Evolutionary conservation across 257 asterid genomes (phyloP).

Genomic region (Paraleonurus japonicus): DNA sequence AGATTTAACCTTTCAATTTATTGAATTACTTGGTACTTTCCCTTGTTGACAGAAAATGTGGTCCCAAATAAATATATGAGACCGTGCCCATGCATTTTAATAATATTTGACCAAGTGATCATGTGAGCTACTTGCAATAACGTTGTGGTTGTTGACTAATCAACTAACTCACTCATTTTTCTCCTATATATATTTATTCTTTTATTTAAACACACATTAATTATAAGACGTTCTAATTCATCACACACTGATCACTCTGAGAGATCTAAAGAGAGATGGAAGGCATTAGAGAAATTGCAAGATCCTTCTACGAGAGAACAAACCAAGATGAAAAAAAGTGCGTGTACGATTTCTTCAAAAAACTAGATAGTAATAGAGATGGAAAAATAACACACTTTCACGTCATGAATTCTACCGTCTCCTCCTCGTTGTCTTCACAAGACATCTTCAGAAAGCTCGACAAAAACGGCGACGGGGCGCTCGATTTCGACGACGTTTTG

Average conservation of each 20-base stretch:
- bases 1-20: no score
- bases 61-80: no score
- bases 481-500: slow-evolving; percentile 19
- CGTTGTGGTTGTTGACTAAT: no score
- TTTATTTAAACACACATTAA: no score
- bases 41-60: no score
- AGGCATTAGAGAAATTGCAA: slow-evolving; percentile 25
- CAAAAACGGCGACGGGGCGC: slow-evolving; percentile 29
- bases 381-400: slow-evolving; percentile 24
- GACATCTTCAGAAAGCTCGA: slow-evolving; percentile 26
- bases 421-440: not conserved
- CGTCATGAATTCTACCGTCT: not conserved
- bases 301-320: slow-evolving; percentile 32
- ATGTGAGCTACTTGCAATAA: no score
- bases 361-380: slow-evolving; percentile 20
- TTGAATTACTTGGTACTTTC: no score
- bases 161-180: no score
- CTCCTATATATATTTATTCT: no score
- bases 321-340: slow-evolving; percentile 13
- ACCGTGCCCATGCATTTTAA: no score
- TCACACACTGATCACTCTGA: not conserved
- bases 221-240: no score
- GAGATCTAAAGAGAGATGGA: slow-evolving; percentile 29
- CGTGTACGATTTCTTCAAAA: not conserved
- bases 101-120: no score